Evolutionary conservation across 805 yeast genomes (phyloP), one percentile per base, ranked within the genome.

Genomic region (Saccharomycopsis fodiens): DNA sequence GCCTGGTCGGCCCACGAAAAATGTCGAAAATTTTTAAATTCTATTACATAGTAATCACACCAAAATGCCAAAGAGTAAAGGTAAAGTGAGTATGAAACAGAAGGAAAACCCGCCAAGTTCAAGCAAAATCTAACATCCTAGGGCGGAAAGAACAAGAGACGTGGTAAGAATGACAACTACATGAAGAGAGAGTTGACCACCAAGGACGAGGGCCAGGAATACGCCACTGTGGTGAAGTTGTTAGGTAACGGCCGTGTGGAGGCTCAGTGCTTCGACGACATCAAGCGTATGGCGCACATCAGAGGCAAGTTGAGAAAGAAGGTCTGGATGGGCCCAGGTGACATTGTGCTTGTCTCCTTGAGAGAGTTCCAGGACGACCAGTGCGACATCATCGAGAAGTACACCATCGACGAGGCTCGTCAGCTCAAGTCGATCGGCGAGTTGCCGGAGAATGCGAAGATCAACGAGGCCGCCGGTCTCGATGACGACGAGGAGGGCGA

Each of bases 321-420:
- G 78, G 98, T 93, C 51, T 93, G 99, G 99, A 89, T 93, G 87
- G 85, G 85, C 40, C 97, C 88, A 67, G 98, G 98, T 72, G 99
- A 93, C 65, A 93, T 93, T 58, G 87, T 93, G 57, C 73, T 93
- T 62, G 93, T 91, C 40, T 89, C 96, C 5, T 78, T 93, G 59
- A 88, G 99, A 76, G 99, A 93, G 61, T 93, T 93, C 79, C 97
- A 93, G 70, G 97, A 91, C 61, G 96, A 86, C 52, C 95, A 85
- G 66, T 93, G 97, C 73, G 99, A 93, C 65, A 97, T 93, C 56
- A 91, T 93, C 48, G 94, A 91, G 67, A 93, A 93, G 69, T 93
- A 83, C 69, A 87, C 85, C 66, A 82, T 96, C 42, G 99, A 93
- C 61, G 99, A 93, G 70, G 98, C 98, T 51, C 85, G 98, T 73